Conservation (phyloP, 2,329 filamentous ascomycete species). For the Fusarium heterosporum region DNA sequence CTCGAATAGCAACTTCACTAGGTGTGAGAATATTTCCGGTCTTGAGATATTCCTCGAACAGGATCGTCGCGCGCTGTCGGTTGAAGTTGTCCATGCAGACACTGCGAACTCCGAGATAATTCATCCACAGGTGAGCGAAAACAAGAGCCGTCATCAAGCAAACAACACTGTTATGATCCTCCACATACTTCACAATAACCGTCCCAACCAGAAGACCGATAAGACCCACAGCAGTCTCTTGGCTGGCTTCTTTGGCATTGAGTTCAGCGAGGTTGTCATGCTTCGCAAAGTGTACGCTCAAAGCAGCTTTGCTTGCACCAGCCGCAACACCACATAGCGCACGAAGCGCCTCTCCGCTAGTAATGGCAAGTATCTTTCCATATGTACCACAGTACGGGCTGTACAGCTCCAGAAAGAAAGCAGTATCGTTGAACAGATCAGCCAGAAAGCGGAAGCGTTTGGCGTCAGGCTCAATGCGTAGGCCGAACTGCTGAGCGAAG, state of each 20-base stretch:
- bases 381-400: conserved; percentile 75
- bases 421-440: conserved; percentile 88
- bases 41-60: conserved; percentile 71
- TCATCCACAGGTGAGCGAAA: conserved; percentile 81
- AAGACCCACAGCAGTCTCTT: conserved; percentile 92
- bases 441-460: conserved; percentile 90
- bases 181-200: conserved; percentile 80
- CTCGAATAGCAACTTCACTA: conserved; percentile 70
- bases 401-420: conserved; percentile 86
- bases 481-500: conserved; percentile 85
- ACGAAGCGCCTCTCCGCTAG: conserved; percentile 63
- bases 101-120: conserved; percentile 85
- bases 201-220: conserved; percentile 88
- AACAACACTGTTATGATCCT: conserved; percentile 79
- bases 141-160: conserved; percentile 77
- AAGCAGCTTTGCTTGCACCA: conserved; percentile 87
- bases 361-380: conserved; percentile 63
- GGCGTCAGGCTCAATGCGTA: conserved; percentile 87
- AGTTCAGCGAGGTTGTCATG: conserved; percentile 91
- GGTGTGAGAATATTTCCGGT: conserved; percentile 69
- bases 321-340: conserved; percentile 89
- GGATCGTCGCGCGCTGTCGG: conserved; percentile 83
- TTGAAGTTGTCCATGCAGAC: conserved; percentile 89
- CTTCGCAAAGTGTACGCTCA: conserved; percentile 91
- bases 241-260: conserved; percentile 94